Conservation (phyloP, 2,329 filamentous ascomycete genomes). For the Fusarium pilosicola region DNA sequence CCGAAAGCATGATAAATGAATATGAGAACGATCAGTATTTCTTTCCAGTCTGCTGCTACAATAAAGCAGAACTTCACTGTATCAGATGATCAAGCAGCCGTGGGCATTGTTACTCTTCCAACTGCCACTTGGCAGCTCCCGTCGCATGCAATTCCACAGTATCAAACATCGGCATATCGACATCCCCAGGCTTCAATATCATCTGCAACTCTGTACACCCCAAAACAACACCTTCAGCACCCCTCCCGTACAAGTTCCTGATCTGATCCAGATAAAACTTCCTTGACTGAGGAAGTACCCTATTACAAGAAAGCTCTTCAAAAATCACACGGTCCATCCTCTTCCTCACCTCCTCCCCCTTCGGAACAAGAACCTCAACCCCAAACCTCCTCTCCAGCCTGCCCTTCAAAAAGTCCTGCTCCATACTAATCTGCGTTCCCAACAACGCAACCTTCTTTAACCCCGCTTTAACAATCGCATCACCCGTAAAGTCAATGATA, state of each 20-base stretch:
- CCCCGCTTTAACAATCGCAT: not conserved
- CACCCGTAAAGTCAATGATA: not conserved
- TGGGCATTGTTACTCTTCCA: not conserved
- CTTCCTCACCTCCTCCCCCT: not conserved
- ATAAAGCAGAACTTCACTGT: not conserved
- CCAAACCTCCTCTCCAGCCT: not conserved
- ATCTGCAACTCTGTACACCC: slow-evolving; percentile 6
- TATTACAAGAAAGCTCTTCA: not conserved
- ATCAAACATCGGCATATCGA: not conserved
- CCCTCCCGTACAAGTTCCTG: not conserved
- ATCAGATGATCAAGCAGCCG: too few relatives aligned
- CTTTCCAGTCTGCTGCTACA: too few relatives aligned
- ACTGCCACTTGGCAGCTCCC: not conserved
- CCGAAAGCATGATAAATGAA: not conserved
- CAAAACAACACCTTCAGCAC: not conserved
- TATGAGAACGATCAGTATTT: not conserved
- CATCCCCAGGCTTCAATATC: not conserved
- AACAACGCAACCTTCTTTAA: not conserved
- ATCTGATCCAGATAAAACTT: slow-evolving; percentile 1
- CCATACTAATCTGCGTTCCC: not conserved
- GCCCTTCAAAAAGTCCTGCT: not conserved
- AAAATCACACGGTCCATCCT: slow-evolving; percentile 9
- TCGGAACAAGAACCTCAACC: not conserved
- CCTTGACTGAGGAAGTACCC: not conserved
- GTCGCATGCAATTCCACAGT: not conserved